Evolutionary conservation across 331 rosid species (phyloP), one percentile per base, ranked within the genome.

Genomic region (Stylosanthes scabra): DNA sequence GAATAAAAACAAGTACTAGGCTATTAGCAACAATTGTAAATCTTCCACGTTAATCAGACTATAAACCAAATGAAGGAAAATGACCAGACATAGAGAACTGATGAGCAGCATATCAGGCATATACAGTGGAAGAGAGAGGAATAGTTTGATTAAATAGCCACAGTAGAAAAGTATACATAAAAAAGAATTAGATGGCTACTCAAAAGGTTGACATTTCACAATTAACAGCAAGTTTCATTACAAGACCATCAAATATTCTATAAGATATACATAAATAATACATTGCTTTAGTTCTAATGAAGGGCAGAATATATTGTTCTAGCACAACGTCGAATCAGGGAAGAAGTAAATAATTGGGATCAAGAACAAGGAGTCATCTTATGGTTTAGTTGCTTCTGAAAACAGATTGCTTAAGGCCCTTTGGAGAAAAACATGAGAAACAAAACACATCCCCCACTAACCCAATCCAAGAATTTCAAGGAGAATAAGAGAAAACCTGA

Each of bases 401-500:
- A 39, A 65, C 66, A 56, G 25, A 1, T 57, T 15, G 42, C 13
- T 55, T 15, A 11, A 75, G 66, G 25, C 42, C 50, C 25, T 74
- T 54, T 42, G 42, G 31, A 54, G 58, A 46, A n/a, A n/a, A 63
- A 57, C 52, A 40, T 9, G 50, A 15, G 78, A n/a, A 27, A 65
- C 37, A 64, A 64, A 42, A 51, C 40, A 45, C 13, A 44, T 46
- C 45, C 8, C 27, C 11, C 51, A 20, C 37, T 29, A 12, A 25
- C 16, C 39, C 50, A 68, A 54, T 55, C 54, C n/a, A 14, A 31
- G 3, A 56, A 34, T 65, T 28, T 44, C 62, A 31, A 39, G 67
- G 28, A 16, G 70, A 63, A 71, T 28, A 41, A 59, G 70, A 31
- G 49, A 4, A 49, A 78, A 91, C 97, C 97, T 91, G 97, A 78